Percentiles rank a stretch among this genome's conserved stretches.
Evolutionary conservation across 768 basidiomycete species (phyloP).

Genomic region (Kwoniella dejecticola): DNA sequence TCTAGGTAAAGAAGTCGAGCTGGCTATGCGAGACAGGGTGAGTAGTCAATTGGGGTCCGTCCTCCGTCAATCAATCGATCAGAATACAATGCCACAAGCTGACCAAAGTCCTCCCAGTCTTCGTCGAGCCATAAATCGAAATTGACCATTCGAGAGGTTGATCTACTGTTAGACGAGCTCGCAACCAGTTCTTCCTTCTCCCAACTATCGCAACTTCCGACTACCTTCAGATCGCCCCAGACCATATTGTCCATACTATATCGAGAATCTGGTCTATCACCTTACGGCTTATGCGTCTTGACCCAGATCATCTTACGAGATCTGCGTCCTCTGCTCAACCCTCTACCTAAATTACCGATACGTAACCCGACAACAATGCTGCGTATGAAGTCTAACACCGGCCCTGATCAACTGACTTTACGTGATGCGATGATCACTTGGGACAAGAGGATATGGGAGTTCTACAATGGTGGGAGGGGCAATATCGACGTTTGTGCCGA

Average conservation of each 20-base stretch:
- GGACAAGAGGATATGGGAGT: conserved; percentile 66
- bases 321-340: conserved; percentile 75
- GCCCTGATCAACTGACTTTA: conserved; percentile 62
- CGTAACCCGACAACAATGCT: conserved; percentile 58
- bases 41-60: no score
- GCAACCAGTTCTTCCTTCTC: conserved; percentile 70
- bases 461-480: conserved; percentile 62
- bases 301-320: conserved; percentile 89
- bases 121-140: conserved; percentile 27
- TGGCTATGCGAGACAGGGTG: conserved; percentile 59
- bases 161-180: conserved; percentile 71
- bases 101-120: conserved; percentile 4
- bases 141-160: conserved; percentile 62
- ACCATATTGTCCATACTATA: conserved; percentile 65
- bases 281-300: conserved; percentile 68
- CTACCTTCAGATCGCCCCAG: conserved; percentile 9
- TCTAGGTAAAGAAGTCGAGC: conserved; percentile 68
- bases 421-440: conserved; percentile 71
- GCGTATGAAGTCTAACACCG: conserved; percentile 64
- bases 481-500: conserved; percentile 64
- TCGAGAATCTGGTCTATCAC: conserved; percentile 60
- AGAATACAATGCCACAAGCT: neutral
- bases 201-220: conserved; percentile 39
- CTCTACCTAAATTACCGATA: conserved; percentile 59
- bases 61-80: neutral